phyloP scores from a whole-genome alignment of 2,329 filamentous ascomycete species.

The Cladobotryum mycophilum region DNA sequence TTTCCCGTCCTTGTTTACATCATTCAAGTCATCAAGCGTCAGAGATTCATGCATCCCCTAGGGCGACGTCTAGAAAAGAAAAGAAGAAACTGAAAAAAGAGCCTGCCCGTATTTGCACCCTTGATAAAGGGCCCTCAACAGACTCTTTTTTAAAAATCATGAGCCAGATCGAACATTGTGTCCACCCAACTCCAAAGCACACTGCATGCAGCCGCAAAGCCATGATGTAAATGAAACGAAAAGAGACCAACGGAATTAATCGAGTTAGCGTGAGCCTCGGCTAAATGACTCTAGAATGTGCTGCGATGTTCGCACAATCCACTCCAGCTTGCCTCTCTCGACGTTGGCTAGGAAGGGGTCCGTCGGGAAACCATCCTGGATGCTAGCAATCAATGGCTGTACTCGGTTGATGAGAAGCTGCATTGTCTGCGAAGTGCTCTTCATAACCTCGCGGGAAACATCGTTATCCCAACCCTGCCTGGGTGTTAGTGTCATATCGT shows the following conservation, averaged over 20 bases:
- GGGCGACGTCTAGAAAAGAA: slow-evolving; percentile 10
- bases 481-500: slow-evolving; percentile 2
- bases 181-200: slow-evolving; percentile 8
- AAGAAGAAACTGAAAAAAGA: slow-evolving; percentile 1
- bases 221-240: slow-evolving; percentile 6
- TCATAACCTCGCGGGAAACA: slow-evolving; percentile 30
- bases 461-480: slow-evolving; percentile 34
- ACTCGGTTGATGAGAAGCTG: slow-evolving; percentile 31
- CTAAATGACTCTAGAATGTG: slow-evolving; percentile 29
- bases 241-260: neutral
- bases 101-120: neutral
- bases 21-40: slow-evolving; percentile 20
- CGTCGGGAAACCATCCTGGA: slow-evolving; percentile 31
- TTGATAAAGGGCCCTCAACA: neutral
- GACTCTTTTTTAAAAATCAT: neutral
- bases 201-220: neutral
- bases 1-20: slow-evolving; percentile 20
- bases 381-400: slow-evolving; percentile 27
- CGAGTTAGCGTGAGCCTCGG: slow-evolving; percentile 16
- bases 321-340: slow-evolving; percentile 33
- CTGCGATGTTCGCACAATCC: slow-evolving; percentile 32
- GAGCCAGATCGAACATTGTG: slow-evolving; percentile 1
- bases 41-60: neutral
- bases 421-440: slow-evolving; percentile 34
- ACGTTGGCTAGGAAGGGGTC: slow-evolving; percentile 34